Evolutionary conservation across 2,329 filamentous ascomycete species (phyloP), one percentile per base, ranked within the genome.

Genomic region (Phoma sp.): DNA sequence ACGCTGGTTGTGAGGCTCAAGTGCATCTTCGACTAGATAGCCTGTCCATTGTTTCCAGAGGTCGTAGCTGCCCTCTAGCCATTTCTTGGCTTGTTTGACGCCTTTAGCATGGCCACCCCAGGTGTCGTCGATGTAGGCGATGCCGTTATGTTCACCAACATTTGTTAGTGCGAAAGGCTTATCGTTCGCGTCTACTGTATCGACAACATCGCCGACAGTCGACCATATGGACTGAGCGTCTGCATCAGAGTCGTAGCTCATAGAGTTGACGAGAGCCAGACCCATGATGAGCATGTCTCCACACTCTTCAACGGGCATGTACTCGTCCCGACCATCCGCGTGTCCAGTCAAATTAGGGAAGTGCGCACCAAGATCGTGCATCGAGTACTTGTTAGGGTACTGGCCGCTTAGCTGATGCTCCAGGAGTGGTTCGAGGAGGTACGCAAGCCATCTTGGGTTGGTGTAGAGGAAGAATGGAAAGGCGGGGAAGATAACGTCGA

Each of bases 401-500:
- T 93, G 89, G 1, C 90, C 90, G 67, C 89, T 92, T 20, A 90
- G 76, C 79, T 90, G 90, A 72, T 95, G 89, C 74, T 95, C 91
- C 46, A 95, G 82, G 20, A 93, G 78, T 5, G 91, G 91, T 71
- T 93, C 90, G 4, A 95, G 78, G 3, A 93, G 80, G 67, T 93
- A 93, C 1, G 87, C 88, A 51, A 93, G 78, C 90, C 90, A 93
- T 53, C 85, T 81, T 2, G 91, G 91, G 63, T 93, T 92, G 15
- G 90, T 92, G 69, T 93, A 95, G 17, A 93, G 73, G 78, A 93
- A 93, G 80, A 93, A 95, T 0, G 91, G 90, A 74, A 92, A 93
- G 0, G 90, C 84, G 0, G 91, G 91, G 78, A 92, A 95, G 64
- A 96, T 93, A 51, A 96, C 90, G 76, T 93, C 90, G 10, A 95